Evolutionary conservation across 163 green algal species (phyloP).

Genomic region (Picocystis sp.): DNA sequence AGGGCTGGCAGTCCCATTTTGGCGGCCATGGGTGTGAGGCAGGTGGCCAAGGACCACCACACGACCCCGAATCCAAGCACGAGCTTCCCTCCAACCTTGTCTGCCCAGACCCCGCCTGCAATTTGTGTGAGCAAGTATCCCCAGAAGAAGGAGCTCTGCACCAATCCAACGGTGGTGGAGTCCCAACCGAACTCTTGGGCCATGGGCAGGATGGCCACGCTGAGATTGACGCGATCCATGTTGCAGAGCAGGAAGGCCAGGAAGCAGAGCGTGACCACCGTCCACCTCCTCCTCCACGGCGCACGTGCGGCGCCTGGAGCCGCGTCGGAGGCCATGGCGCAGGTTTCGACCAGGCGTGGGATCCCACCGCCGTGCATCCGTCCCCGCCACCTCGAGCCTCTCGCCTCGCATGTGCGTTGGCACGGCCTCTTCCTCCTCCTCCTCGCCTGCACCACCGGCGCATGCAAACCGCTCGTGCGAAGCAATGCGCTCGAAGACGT

Average conservation of each 20-base stretch:
- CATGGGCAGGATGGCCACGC: slow-evolving; percentile 91
- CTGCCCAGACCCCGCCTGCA: slow-evolving; percentile 76
- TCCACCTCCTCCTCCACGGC: slow-evolving; percentile 38
- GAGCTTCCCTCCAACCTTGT: slow-evolving; percentile 76
- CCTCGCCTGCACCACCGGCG: too few relatives aligned
- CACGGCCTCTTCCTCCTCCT: too few relatives aligned
- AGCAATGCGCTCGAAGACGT: too few relatives aligned
- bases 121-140: slow-evolving; percentile 46
- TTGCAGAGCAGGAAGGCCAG: slow-evolving; percentile 84
- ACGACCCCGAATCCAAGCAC: slow-evolving; percentile 74
- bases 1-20: slow-evolving; percentile 59
- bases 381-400: too few relatives aligned
- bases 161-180: slow-evolving; percentile 62
- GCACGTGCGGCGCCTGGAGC: slow-evolving; percentile 6
- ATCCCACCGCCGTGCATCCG: too few relatives aligned
- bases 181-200: slow-evolving; percentile 60
- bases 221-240: slow-evolving; percentile 94
- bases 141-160: slow-evolving; percentile 97
- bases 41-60: slow-evolving; percentile 84
- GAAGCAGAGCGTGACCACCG: slow-evolving; percentile 68
- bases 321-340: too few relatives aligned
- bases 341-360: too few relatives aligned
- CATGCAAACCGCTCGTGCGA: too few relatives aligned
- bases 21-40: slow-evolving; percentile 72
- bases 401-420: too few relatives aligned